These are phyloP conservation scores for Letharia lupina DNA, from an alignment of 495 filamentous ascomycete genomes.

Conservation along the genomic window DNA sequence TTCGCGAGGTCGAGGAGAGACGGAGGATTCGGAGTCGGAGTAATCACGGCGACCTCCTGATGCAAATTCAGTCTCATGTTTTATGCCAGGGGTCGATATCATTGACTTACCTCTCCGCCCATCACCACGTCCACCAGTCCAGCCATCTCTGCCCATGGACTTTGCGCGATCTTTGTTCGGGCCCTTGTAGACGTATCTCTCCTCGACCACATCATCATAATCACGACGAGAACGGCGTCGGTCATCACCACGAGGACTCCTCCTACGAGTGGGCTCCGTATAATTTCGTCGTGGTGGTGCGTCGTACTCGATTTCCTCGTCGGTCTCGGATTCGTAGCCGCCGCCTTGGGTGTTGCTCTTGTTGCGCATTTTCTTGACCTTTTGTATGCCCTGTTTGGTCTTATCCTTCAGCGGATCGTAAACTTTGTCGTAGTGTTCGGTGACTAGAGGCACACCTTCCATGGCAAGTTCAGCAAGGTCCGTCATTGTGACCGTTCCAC, in stretches of 20 bases:
- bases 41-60: slow-evolving; percentile 23
- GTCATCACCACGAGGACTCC: slow-evolving; percentile 8
- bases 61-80: not conserved
- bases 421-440: slow-evolving; percentile 28
- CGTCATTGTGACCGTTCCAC: slow-evolving; percentile 6
- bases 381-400: slow-evolving; percentile 20
- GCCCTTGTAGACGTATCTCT: slow-evolving; percentile 17
- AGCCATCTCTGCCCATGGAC: slow-evolving; percentile 20
- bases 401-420: slow-evolving; percentile 25
- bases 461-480: slow-evolving; percentile 24
- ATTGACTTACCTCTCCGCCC: slow-evolving; percentile 9
- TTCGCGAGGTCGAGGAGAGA: slow-evolving; percentile 27
- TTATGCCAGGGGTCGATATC: not conserved
- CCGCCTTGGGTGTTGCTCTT: slow-evolving; percentile 31
- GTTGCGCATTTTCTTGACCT: slow-evolving; percentile 16
- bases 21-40: slow-evolving; percentile 28
- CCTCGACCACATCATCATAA: slow-evolving; percentile 21
- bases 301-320: slow-evolving; percentile 18
- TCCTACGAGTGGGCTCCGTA: slow-evolving; percentile 13
- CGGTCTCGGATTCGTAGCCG: slow-evolving; percentile 29
- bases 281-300: slow-evolving; percentile 13
- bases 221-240: slow-evolving; percentile 17
- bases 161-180: slow-evolving; percentile 20
- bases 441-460: slow-evolving; percentile 21
- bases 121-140: slow-evolving; percentile 18